These are phyloP conservation scores for Eucalyptus pumila DNA, from an alignment of 345 rosid genomes.

Conservation along the genomic window DNA sequence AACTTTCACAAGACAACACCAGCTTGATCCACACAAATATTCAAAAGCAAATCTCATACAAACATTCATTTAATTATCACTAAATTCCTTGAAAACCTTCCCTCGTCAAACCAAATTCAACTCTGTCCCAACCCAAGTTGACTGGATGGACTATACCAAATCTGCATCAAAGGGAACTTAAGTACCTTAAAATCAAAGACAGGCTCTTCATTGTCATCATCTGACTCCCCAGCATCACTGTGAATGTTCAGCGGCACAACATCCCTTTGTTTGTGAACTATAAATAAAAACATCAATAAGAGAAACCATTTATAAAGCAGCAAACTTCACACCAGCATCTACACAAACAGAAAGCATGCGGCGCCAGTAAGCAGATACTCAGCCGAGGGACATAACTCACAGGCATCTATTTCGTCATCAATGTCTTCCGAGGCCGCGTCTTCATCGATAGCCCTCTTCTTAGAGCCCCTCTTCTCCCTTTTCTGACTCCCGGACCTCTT, in stretches of 20 bases:
- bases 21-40: background rate
- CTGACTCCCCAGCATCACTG: conserved; percentile 45
- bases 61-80: background rate
- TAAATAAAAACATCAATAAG: background rate
- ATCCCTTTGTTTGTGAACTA: conserved; percentile 88
- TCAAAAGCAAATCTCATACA: background rate
- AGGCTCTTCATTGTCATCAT: conserved; percentile 62
- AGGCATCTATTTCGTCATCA: conserved; percentile 68
- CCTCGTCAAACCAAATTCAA: background rate
- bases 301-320: background rate
- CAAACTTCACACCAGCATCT: background rate
- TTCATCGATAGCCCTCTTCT: conserved; percentile 15
- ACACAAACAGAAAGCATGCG: background rate
- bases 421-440: conserved; percentile 26
- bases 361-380: background rate
- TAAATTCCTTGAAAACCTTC: background rate
- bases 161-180: background rate
- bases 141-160: background rate
- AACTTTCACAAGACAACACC: background rate
- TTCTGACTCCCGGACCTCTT: conserved; percentile 38
- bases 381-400: conserved; percentile 6
- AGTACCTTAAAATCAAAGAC: conserved; percentile 58
- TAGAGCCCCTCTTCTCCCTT: conserved; percentile 22
- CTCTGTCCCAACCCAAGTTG: background rate
- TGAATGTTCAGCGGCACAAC: conserved; percentile 58